These are phyloP conservation scores for Coemansia sp. DNA, from an alignment of 192 early-diverging fungal genomes.

Conservation along the genomic window DNA sequence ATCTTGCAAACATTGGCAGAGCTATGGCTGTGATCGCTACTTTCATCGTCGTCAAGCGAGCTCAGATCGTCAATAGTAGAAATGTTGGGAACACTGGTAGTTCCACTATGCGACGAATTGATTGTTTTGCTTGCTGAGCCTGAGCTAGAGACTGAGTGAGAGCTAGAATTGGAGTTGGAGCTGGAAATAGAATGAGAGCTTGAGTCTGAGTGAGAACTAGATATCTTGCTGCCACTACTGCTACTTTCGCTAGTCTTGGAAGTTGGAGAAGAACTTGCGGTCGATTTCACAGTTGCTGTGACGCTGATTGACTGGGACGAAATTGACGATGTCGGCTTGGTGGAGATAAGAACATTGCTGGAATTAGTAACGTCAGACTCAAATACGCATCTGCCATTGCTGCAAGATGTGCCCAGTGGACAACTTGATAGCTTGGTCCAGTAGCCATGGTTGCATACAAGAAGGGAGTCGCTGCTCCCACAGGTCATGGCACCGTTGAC, in stretches of 20 bases:
- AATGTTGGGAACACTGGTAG: not conserved
- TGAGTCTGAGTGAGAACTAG: not conserved
- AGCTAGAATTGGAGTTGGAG: too few relatives aligned
- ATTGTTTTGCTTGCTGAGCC: not conserved
- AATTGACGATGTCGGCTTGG: not conserved
- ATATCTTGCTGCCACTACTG: not conserved
- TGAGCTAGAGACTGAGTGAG: not conserved
- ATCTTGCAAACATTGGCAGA: not conserved
- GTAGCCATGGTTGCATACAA: conserved; percentile 6
- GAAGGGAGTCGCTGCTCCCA: not conserved
- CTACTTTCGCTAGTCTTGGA: not conserved
- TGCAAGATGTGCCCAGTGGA: not conserved
- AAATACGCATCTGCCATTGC: not conserved
- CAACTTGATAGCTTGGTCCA: not conserved
- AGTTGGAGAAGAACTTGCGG: not conserved
- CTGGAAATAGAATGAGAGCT: too few relatives aligned
- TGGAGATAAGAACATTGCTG: too few relatives aligned
- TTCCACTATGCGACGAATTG: not conserved
- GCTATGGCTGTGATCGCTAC: not conserved
- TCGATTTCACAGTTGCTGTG: not conserved
- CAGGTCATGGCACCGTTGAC: not conserved
- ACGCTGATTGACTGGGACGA: not conserved
- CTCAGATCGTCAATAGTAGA: not conserved
- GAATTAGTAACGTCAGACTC: too few relatives aligned
- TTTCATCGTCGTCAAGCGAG: not conserved